These are phyloP conservation scores for Furcasterigmium sp. DNA, from an alignment of 2,329 filamentous ascomycete genomes.

Conservation along the genomic window DNA sequence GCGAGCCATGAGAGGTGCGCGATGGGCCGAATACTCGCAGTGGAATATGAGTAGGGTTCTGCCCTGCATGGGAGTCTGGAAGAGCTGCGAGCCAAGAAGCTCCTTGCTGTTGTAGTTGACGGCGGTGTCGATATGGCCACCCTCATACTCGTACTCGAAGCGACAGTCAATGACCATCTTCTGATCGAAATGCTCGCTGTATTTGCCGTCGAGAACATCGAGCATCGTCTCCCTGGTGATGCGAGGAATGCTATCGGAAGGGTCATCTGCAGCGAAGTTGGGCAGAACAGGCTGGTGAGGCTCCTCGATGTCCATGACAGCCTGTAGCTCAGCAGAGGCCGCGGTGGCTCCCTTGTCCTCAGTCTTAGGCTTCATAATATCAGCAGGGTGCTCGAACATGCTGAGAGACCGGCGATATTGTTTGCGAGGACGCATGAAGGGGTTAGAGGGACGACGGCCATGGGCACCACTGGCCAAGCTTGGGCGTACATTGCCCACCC, in stretches of 20 bases:
- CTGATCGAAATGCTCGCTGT: slow-evolving; percentile 68
- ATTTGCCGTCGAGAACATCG: slow-evolving; percentile 83
- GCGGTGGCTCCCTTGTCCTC: slow-evolving; percentile 46
- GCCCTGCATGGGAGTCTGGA: slow-evolving; percentile 59
- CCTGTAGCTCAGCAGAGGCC: slow-evolving; percentile 54
- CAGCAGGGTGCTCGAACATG: slow-evolving; percentile 93
- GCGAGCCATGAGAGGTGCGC: slow-evolving; percentile 93
- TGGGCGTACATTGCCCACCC: slow-evolving; percentile 51
- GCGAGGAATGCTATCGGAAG: slow-evolving; percentile 80
- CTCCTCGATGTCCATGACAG: slow-evolving; percentile 81
- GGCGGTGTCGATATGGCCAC: slow-evolving; percentile 88
- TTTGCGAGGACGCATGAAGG: slow-evolving; percentile 71
- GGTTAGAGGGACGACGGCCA: slow-evolving; percentile 67
- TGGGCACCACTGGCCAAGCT: slow-evolving; percentile 72
- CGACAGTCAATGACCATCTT: slow-evolving; percentile 91
- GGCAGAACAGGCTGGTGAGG: slow-evolving; percentile 69
- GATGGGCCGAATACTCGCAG: slow-evolving; percentile 97
- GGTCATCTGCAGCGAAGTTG: slow-evolving; percentile 75
- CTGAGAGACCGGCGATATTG: slow-evolving; percentile 88
- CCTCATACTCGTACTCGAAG: slow-evolving; percentile 98
- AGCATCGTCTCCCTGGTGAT: slow-evolving; percentile 79
- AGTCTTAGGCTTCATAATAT: slow-evolving; percentile 74
- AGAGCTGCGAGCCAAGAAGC: slow-evolving; percentile 71
- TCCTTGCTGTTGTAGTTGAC: slow-evolving; percentile 98
- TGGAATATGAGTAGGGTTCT: slow-evolving; percentile 86